Evolutionary conservation across 768 basidiomycete genomes (phyloP).

Genomic region (Suillus subaureus): DNA sequence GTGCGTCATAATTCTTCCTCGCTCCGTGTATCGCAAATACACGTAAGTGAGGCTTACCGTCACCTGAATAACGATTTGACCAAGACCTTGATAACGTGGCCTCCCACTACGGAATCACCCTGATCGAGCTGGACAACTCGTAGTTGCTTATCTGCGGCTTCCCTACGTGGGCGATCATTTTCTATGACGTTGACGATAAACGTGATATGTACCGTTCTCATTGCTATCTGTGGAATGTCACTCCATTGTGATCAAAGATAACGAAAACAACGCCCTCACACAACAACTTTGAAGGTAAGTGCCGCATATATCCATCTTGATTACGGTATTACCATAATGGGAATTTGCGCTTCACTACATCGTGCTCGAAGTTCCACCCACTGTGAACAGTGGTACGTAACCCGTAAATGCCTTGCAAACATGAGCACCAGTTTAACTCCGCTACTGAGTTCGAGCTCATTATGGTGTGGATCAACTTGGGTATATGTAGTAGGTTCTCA

Average conservation of each 20-base stretch:
- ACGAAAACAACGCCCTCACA: not conserved
- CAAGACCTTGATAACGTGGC: not conserved
- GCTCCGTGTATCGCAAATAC: not conserved
- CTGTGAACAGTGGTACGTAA: conserved; percentile 2
- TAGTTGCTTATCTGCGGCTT: not conserved
- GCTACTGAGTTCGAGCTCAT: not conserved
- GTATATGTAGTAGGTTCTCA: not conserved
- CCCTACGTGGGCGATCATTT: not conserved
- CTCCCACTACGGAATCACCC: not conserved
- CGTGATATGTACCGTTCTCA: not conserved
- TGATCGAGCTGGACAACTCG: not conserved
- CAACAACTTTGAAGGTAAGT: not conserved
- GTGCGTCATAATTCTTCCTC: not conserved
- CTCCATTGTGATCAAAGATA: not conserved
- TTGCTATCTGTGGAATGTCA: not conserved
- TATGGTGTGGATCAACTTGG: not conserved
- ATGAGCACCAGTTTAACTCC: not conserved
- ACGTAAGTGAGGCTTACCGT: not conserved
- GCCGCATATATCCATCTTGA: not conserved
- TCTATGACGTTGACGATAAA: not conserved
- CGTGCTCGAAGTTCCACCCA: not conserved
- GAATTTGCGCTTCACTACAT: not conserved
- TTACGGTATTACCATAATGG: not conserved
- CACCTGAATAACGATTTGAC: not conserved
- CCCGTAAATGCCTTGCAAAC: not conserved